Conservation (phyloP, 306 rosid genomes). For the Arachis stenosperma region DNA sequence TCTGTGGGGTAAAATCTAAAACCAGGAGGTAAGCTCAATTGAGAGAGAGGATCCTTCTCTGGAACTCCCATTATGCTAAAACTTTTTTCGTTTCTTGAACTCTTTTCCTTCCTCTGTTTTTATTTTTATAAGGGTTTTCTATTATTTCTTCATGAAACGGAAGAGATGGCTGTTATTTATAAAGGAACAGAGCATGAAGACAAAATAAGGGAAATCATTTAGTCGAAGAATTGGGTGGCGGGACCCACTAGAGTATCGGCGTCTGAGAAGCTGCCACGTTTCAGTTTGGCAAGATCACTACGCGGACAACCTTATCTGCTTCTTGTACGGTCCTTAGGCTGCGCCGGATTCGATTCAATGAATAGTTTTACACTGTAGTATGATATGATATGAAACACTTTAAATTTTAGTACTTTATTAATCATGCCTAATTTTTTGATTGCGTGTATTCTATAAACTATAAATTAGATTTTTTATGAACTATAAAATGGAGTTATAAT, state of each 20-base stretch:
- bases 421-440: too few relatives aligned
- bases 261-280: constrained; percentile 48
- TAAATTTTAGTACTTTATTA: too few relatives aligned
- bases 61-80: constrained; percentile 59
- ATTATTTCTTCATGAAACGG: background rate
- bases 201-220: constrained; percentile 50
- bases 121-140: background rate
- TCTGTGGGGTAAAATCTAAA: constrained; percentile 88
- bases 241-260: constrained; percentile 47
- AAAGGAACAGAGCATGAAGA: constrained; percentile 35
- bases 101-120: background rate
- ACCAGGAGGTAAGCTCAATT: constrained; percentile 87
- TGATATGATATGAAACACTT: too few relatives aligned
- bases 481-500: too few relatives aligned
- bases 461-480: too few relatives aligned
- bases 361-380: constrained; percentile 2
- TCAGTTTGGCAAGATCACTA: constrained; percentile 22
- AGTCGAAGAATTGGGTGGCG: constrained; percentile 19
- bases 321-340: constrained; percentile 40
- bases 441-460: too few relatives aligned
- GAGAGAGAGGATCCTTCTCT: constrained; percentile 62
- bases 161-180: constrained; percentile 49
- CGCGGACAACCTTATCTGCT: constrained; percentile 77
- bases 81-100: background rate
- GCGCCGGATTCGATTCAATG: constrained; percentile 53